Percentiles rank a stretch among this genome's conserved stretches.
Conservation (phyloP, 2,329 filamentous ascomycete genomes). For the Aureobasidium sp. region DNA sequence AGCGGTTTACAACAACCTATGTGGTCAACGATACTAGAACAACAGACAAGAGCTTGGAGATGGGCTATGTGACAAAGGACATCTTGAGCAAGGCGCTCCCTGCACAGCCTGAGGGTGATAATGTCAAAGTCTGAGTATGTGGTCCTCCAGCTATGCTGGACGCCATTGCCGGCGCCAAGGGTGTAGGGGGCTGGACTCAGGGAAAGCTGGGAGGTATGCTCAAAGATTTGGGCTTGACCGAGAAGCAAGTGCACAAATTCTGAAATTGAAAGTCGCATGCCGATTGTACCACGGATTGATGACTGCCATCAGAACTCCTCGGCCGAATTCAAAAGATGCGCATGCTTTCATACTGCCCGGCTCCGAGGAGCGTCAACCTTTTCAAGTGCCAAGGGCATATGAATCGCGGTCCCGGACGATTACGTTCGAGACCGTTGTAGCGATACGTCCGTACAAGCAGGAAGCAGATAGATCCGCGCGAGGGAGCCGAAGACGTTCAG, state of each 20-base stretch:
- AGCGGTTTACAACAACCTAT: constrained; percentile 50
- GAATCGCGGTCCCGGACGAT: too few relatives aligned
- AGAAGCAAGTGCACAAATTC: constrained; percentile 53
- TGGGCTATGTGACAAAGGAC: constrained; percentile 51
- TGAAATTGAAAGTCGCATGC: neutral
- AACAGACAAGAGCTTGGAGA: constrained; percentile 33
- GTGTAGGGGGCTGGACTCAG: constrained; percentile 26
- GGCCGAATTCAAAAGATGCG: too few relatives aligned
- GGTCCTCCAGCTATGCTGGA: constrained; percentile 61
- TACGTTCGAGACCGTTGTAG: too few relatives aligned
- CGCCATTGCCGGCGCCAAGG: constrained; percentile 42
- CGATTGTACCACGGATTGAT: neutral
- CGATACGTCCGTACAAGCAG: too few relatives aligned
- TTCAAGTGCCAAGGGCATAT: too few relatives aligned
- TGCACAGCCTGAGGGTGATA: constrained; percentile 24
- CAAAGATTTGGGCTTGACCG: constrained; percentile 48
- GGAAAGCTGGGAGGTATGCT: constrained; percentile 43
- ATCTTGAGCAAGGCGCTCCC: constrained; percentile 46
- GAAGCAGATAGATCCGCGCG: too few relatives aligned
- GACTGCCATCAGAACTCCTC: neutral
- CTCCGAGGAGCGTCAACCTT: too few relatives aligned
- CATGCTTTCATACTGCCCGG: too few relatives aligned
- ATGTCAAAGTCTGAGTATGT: constrained; percentile 58
- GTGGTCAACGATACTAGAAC: constrained; percentile 43
- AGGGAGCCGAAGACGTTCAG: too few relatives aligned